Base-by-base conservation (phyloP, 192 early-diverging fungal genomes). In the Rhizophagus prolifer region DNA sequence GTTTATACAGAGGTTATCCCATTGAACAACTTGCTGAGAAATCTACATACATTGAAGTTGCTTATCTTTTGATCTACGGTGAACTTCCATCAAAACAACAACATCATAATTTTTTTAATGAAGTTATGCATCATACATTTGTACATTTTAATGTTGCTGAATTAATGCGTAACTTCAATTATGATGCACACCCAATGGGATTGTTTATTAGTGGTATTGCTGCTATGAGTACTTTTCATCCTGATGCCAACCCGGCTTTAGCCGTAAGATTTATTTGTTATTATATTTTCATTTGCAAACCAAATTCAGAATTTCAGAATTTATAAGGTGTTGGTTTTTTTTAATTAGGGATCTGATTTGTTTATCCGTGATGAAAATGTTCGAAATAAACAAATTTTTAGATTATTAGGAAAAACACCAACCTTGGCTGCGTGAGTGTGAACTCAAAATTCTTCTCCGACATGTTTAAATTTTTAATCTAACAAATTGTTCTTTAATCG, bases 111-210 rank as follows among this genome's bases (percentile, higher is more conserved):
- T 68, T 91, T 85, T 82, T 78, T 64, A 30, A 79, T 79, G 74
- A 89, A 38, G 80, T 92, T 58, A 88, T 92, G 85, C 73, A 81
- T 70, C 85, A 85, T 38, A 85, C 82, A 9, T 83, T 87, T 77
- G 82, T 90, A 31, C 90, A 91, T 79, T 80, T 85, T 64, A 87
- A 89, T 62, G 77, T 91, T 68, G 76, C 85, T 58, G 82, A 87
- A 30, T 82, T 88, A 46, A 79, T 89, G 80, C 82, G 81, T 41
- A 81, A 72, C 5, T 91, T 91, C 70, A 84, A 90, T 26, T 88
- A 91, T 74, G 90, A 91, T 76, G 88, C 90, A 16, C 90, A 91
- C 72, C 89, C 89, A 19, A 89, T 88, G 58, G 89, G 90, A 23
- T 89, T 91, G 84, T 85, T 92, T 25, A 88, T 92, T 58, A 72